Base-by-base conservation (phyloP, 805 yeast genomes). In the Diddensiella santjacobensis region DNA sequence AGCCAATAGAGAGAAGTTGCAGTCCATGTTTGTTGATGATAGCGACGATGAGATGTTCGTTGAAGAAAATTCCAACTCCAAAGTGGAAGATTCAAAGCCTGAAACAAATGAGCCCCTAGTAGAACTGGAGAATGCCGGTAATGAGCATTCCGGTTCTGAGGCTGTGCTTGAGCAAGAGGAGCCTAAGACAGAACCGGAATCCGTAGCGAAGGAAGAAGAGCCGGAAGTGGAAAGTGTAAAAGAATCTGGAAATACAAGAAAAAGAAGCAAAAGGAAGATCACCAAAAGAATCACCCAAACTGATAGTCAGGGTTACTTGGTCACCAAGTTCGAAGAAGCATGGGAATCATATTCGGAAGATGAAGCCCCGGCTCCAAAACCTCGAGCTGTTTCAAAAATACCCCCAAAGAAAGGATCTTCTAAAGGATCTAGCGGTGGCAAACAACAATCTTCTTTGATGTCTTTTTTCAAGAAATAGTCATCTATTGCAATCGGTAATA, bases 271-370 rank as follows among this genome's bases (percentile, higher is more conserved):
- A 11, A 26, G 49, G 20, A 49, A 50, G 45, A 53, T 50, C 17
- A 38, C 39, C 13, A 52, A 50, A 35, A 45, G 44, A 22, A 50
- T 54, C 11, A 39, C 44, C 6, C 44, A 44, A 41, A 49, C 44
- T 13, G 54, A 52, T 36, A 43, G 37, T 11, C 24, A 45, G 20
- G 56, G 56, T 3, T 52, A 52, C 23, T 38, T 52, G 11, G 51
- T 43, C 10, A 50, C 58, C 2, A 41, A 37, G 22, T 36, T 48
- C 10, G 51, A 49, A 24, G 55, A 50, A 8, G 52, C 23, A 8
- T 53, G 53, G 49, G 55, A 50, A 30, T 38, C 52, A n/a, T 47
- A 33, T 19, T 40, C 53, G 1, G 57, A 55, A 24, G 52, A 33
- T 17, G 50, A 46, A 44, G 22, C 19, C 3, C 38, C 48, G 3